Conservation (phyloP, 139 green algal species). For the Nannochloris sp. region DNA sequence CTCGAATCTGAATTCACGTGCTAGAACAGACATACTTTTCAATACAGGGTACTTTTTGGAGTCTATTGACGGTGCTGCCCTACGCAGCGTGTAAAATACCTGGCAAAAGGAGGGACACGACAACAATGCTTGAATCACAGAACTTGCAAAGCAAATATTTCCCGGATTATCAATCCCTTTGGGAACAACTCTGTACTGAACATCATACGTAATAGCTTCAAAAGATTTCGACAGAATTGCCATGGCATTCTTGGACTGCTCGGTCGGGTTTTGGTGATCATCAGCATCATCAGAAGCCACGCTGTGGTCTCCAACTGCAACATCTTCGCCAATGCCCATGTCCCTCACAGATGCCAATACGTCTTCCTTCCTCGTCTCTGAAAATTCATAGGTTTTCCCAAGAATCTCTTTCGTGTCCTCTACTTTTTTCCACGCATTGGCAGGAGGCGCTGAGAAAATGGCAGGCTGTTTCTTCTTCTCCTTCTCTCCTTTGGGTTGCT, state of each 20-base stretch:
- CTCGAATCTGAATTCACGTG: slow-evolving; percentile 30
- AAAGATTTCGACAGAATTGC: too few species aligned
- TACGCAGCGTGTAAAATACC: slow-evolving; percentile 39
- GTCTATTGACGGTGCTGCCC: slow-evolving; percentile 32
- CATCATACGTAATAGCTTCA: too few species aligned
- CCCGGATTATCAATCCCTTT: slow-evolving; percentile 66
- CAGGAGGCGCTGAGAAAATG: background rate
- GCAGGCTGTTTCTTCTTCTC: background rate
- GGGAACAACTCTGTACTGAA: slow-evolving; percentile 25
- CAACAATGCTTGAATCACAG: slow-evolving; percentile 65
- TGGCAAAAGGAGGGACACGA: slow-evolving; percentile 49
- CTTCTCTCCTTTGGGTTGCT: background rate
- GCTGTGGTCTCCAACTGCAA: too few species aligned
- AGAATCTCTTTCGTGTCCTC: background rate
- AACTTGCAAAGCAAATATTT: slow-evolving; percentile 79
- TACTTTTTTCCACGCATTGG: background rate
- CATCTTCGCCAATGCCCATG: background rate
- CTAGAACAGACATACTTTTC: slow-evolving; percentile 39
- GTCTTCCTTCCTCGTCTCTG: background rate
- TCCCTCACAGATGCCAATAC: background rate
- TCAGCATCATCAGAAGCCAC: too few species aligned
- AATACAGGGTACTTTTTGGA: slow-evolving; percentile 36
- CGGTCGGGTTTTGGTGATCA: too few species aligned
- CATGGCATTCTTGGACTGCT: too few species aligned
- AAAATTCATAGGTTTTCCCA: too few species aligned